Base-by-base conservation (phyloP, 257 asterid genomes). In the Jaltomata sinuosa region DNA sequence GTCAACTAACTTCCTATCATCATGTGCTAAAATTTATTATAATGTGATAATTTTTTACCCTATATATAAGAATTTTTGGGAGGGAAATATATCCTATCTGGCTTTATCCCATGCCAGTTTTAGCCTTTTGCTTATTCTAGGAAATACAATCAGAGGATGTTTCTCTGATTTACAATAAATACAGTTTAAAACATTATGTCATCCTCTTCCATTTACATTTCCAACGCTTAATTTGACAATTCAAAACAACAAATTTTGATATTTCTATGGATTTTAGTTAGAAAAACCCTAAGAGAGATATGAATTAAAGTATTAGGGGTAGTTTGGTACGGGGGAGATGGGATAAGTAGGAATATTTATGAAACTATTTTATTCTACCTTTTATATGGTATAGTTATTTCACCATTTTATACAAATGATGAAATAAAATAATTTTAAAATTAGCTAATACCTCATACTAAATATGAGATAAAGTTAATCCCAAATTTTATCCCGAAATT, bases 1-100 rank as follows among this genome's bases (percentile, higher is more conserved):
- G n/a, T n/a, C 49, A 68, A 34, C 27, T 19, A 68, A 68, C 50
- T 34, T 68, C 77, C 77, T 68, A 34, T 19, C 77, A 68, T 68
- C 77, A 68, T 68, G 27, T 68, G 49, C 14, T 68, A 68, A 68
- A 68, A 34, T 68, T 68, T 68, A 68, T 68, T 68, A 19, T 34
- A 68, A 68, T 68, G 50, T 68, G 15, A 19, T 68, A 0, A 32
- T 1, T 32, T 16, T 67, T 16, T 67, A 5, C 49, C 2, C 6
- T 9, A 34, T 32, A n/a, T 32, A 67, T 34, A 19, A 11, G 27
- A 34, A 34, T 34, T 68, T 0, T 34, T 68, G 16, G 22, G 77
- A 77, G 88, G 88, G 88, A 92, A 91, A 84, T 89, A 92, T 89
- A 87, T 89, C 90, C 95, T 84, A 92, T 86, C 94, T 90, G 89